phyloP scores from a whole-genome alignment of 768 basidiomycete genomes.

The Ramaria rubella region DNA sequence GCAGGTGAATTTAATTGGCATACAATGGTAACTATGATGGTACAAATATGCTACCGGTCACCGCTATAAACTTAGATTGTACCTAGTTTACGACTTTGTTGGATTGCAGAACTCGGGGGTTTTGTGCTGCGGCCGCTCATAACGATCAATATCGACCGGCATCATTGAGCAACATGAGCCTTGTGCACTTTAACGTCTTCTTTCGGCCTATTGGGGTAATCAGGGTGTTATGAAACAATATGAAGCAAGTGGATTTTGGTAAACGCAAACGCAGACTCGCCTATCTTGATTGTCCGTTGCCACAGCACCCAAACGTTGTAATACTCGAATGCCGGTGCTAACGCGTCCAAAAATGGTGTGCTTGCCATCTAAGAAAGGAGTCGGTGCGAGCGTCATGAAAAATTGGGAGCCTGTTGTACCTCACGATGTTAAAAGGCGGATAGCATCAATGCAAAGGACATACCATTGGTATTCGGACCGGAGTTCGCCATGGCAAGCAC shows the following conservation, averaged over 20 bases:
- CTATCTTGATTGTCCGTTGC: constrained; percentile 83
- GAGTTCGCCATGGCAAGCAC: constrained; percentile 98
- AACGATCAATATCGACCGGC: too few species aligned
- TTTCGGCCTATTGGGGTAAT: constrained; percentile 36
- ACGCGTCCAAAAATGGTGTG: constrained; percentile 92
- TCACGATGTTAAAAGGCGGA: not conserved
- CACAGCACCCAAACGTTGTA: constrained; percentile 87
- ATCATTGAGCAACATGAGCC: constrained; percentile 39
- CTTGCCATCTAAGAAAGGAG: constrained; percentile 78
- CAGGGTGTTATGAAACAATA: not conserved
- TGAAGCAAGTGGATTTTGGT: not conserved
- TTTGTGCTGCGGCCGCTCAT: not conserved
- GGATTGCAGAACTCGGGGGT: not conserved
- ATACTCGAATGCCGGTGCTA: constrained; percentile 82
- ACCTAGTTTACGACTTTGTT: too few species aligned
- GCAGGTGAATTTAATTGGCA: too few species aligned
- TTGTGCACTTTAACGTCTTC: constrained; percentile 93
- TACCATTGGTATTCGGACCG: constrained; percentile 86
- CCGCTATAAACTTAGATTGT: too few species aligned
- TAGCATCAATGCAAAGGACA: constrained; percentile 18
- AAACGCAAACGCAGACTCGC: constrained; percentile 36
- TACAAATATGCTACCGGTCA: too few species aligned
- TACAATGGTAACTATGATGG: too few species aligned
- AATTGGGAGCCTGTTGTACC: constrained; percentile 79
- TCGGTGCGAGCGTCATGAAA: constrained; percentile 80